Evolutionary conservation across 2,329 filamentous ascomycete genomes (phyloP).

Genomic region (Sporothrix brunneoviolacea): DNA sequence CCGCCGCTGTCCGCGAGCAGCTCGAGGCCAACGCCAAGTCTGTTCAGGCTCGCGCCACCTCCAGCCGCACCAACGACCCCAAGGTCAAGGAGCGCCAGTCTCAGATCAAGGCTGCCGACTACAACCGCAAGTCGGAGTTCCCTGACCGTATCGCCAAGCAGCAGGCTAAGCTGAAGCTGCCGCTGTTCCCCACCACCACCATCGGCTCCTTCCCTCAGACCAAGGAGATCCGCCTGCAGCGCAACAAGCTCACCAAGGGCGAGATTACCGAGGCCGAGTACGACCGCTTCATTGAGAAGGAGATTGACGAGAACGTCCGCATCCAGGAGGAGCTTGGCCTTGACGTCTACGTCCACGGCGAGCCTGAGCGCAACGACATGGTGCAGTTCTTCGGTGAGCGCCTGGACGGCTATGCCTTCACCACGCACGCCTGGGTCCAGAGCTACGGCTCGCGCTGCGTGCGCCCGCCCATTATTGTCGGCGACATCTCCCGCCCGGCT

Average conservation of each 20-base stretch:
- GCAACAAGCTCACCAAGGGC: constrained; percentile 98
- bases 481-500: constrained; percentile 92
- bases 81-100: constrained; percentile 94
- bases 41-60: constrained; percentile 81
- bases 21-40: constrained; percentile 97
- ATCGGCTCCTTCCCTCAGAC: constrained; percentile 99
- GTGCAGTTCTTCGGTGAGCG: constrained; percentile 99
- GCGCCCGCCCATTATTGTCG: constrained; percentile 95
- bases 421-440: constrained; percentile 96
- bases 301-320: constrained; percentile 91
- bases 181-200: constrained; percentile 97
- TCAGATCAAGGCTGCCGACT: constrained; percentile 74
- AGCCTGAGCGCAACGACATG: constrained; percentile 99
- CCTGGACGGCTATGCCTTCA: constrained; percentile 95
- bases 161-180: constrained; percentile 86
- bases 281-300: constrained; percentile 98
- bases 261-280: constrained; percentile 90
- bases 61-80: constrained; percentile 92
- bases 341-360: constrained; percentile 95
- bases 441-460: constrained; percentile 98
- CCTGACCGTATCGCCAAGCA: constrained; percentile 77
- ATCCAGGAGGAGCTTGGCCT: constrained; percentile 97
- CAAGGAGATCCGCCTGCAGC: constrained; percentile 92
- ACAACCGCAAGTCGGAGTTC: constrained; percentile 92
- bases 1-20: constrained; percentile 75